Conservation (phyloP, 106 monocot species). For the Agapanthus africanus region DNA sequence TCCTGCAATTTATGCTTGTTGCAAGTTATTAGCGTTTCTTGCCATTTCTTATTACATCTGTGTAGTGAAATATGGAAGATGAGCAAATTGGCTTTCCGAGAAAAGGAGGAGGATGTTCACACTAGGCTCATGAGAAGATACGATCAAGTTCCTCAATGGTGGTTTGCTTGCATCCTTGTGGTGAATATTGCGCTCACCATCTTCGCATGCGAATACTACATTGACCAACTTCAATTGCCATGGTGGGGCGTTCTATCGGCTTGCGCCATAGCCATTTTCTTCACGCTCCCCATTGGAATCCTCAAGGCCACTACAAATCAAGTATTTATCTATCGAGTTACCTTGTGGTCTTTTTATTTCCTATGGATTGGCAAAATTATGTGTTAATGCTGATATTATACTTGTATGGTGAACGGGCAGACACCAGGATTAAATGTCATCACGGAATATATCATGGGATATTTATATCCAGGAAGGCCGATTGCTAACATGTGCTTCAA, state of each 20-base stretch:
- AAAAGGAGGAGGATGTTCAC: constrained; percentile 70
- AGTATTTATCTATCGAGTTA: neutral
- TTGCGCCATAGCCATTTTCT: constrained; percentile 15
- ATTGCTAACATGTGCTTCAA: constrained; percentile 23
- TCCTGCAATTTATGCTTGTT: too few species aligned
- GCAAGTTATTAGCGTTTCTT: too few species aligned
- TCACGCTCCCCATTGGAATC: constrained; percentile 17
- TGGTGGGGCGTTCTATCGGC: constrained; percentile 86
- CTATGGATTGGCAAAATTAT: too few species aligned
- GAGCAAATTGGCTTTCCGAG: constrained; percentile 65
- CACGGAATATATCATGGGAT: neutral
- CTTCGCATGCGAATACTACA: constrained; percentile 75
- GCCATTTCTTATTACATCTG: too few species aligned
- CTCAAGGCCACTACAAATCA: constrained; percentile 20
- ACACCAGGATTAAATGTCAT: too few species aligned
- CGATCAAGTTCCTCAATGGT: constrained; percentile 77
- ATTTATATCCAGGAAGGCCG: constrained; percentile 37
- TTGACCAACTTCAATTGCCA: constrained; percentile 80
- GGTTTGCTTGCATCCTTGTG: constrained; percentile 71
- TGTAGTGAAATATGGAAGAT: constrained; percentile 62
- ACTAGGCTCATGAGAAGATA: constrained; percentile 81
- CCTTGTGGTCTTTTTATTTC: too few species aligned
- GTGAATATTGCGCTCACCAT: constrained; percentile 55
- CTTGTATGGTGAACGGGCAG: too few species aligned
- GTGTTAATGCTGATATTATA: too few species aligned